Evolutionary conservation across 2,329 filamentous ascomycete species (phyloP), one percentile per base, ranked within the genome.

Genomic region (Esteya vermicola): DNA sequence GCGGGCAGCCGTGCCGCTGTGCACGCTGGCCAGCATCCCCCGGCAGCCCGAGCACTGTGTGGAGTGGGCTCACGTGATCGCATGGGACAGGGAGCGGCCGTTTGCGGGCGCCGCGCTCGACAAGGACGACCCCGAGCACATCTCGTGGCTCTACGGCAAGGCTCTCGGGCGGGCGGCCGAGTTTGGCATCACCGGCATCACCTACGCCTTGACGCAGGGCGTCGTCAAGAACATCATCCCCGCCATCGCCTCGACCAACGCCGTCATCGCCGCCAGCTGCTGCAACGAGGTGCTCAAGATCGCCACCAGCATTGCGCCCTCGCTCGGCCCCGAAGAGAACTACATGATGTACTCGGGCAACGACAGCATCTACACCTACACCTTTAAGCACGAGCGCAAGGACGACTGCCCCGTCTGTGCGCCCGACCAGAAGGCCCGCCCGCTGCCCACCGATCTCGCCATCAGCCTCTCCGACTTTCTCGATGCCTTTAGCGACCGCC

Each of bases 261-360:
- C 91, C 42, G 91, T 98, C 51, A 83, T 98, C 47, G 91, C 91
- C 2, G 91, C 89, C 2, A 81, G 84, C 39, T 96, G 89, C 60
- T 96, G 91, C 60, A 96, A 94, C 49, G 91, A 98, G 60, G 89
- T 88, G 2, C 78, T 96, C 63, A 98, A 98, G 63, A 84, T 98
- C 46, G 83, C 81, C 32, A 93, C 85, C 13, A 76, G 71, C 36
- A 75, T 80, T 28, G 91, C 89, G 25, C 85, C 89, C 0, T 80
- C 78, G 47, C 68, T 98, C 14, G 83, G 81, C 12, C 68, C 75
- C 47, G 77, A 81, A 33, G 81, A 81, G 41, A 93, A 94, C 57
- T 98, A 98, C 63, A 96, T 96, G 88, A 94, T 95, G 84, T 98
- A 98, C 59, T 94, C 85, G 12, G 91, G 93, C 35, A 88, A 96